Evolutionary conservation across 2,329 filamentous ascomycete genomes (phyloP).

Genomic region (Diplodia corticola): DNA sequence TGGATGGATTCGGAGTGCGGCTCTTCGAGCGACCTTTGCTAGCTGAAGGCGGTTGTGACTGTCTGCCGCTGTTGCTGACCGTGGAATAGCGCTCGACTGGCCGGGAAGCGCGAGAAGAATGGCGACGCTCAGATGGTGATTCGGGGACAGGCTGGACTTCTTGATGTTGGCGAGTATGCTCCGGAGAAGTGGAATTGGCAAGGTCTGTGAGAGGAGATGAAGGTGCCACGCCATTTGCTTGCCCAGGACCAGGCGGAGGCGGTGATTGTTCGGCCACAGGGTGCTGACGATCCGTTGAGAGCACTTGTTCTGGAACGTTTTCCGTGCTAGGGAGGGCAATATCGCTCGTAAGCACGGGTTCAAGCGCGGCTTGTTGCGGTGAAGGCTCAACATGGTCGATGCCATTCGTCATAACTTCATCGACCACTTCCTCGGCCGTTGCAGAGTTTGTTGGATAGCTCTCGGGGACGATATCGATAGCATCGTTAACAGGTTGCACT

Average conservation of each 20-base stretch:
- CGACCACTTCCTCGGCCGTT: background rate
- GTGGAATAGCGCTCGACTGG: constrained; percentile 25
- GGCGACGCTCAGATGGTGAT: constrained; percentile 18
- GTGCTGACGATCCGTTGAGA: constrained; percentile 27
- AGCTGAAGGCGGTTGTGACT: constrained; percentile 26
- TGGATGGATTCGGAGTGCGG: constrained; percentile 25
- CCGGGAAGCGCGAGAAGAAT: constrained; percentile 25
- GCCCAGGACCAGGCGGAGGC: constrained; percentile 31
- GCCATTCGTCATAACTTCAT: constrained; percentile 10
- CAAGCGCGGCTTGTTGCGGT: constrained; percentile 27
- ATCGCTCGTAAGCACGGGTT: constrained; percentile 30
- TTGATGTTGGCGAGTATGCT: background rate
- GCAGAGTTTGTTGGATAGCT: background rate
- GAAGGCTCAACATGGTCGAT: background rate
- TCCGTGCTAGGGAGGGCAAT: constrained; percentile 39
- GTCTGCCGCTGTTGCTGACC: constrained; percentile 24
- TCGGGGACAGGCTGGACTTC: background rate
- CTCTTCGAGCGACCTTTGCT: constrained; percentile 29
- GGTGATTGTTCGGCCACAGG: constrained; percentile 30
- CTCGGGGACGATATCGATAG: constrained; percentile 5
- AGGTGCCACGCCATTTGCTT: constrained; percentile 18
- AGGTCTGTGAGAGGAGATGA: constrained; percentile 26
- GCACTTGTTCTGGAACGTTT: constrained; percentile 27
- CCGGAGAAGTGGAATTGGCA: constrained; percentile 24
- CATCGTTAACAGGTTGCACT: background rate